Base-by-base conservation (phyloP, 768 basidiomycete species). In the Boletus sp. region DNA sequence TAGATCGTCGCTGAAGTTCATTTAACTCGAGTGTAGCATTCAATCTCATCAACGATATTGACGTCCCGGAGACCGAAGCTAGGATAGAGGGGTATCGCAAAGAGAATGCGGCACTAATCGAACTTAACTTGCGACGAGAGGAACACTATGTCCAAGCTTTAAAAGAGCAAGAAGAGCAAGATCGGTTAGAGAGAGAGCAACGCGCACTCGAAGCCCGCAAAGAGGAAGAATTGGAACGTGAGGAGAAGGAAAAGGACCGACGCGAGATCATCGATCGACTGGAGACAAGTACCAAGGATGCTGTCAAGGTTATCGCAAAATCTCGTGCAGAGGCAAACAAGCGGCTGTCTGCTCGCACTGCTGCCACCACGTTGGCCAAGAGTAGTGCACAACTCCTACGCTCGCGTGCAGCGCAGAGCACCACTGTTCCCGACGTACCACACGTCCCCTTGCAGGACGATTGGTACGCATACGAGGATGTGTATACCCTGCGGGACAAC, bases 31-130 rank as follows among this genome's bases (percentile, higher is more conserved):
- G 38, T 41, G 8, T 37, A 95, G 95, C 92, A 6, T 98, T 96
- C 77, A 98, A 98, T 70, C 84, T 98, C 33, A 93, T 98, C 52
- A 87, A 97, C 59, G 89, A 92, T 29, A 81, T 95, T 42, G 87
- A 97, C 54, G 67, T 93, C 21, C 70, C 80, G 6, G 77, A 84
- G 61, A 98, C 94, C 0, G 94, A 98, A 74, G 83, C 82, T 7
- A 84, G 90, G 19, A 89, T 99, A 57, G 79, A 81, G 3, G 78
- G 79, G 40, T 92, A 90, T 70, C 85, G 87, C 39, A 80, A 78
- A 25, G 87, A 90, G 62, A 98, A 98, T 64, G 87, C 88, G 2
- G 81, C 83, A 0, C 74, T 88, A 25, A 98, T 93, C 47, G 87
- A 90, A 58, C 79, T 88, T 47, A 98, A 98, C 71, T 70, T 84